Percentiles rank a stretch among this genome's conserved stretches.
Conservation (phyloP, 2,329 filamentous ascomycete species). For the Trichoderma asperellum region DNA sequence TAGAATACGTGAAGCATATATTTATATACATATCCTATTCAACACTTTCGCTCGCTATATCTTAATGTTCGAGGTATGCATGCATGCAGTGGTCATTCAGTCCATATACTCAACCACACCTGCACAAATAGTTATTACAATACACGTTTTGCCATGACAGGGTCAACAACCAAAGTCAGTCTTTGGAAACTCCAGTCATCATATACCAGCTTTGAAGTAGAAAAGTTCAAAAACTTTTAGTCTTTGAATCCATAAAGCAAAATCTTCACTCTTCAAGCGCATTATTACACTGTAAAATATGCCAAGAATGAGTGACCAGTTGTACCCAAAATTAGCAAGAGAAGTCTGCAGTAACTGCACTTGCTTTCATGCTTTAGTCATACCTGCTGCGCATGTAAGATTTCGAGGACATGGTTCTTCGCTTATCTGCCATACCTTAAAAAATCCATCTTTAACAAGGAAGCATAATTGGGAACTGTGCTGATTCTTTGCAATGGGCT, state of each 20-base stretch:
- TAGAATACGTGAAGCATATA: neutral
- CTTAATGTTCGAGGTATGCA: no score
- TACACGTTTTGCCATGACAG: neutral
- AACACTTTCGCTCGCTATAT: neutral
- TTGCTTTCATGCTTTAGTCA: neutral
- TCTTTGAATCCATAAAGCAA: neutral
- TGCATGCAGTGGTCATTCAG: neutral
- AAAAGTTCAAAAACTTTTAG: neutral
- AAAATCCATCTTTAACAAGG: neutral
- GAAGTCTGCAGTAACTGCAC: neutral
- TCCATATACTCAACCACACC: neutral
- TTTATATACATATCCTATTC: neutral
- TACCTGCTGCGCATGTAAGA: neutral
- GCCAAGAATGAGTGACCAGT: neutral
- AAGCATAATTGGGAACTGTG: neutral
- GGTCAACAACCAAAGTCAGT: neutral
- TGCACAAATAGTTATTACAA: neutral
- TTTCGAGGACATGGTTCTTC: neutral
- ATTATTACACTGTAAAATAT: neutral
- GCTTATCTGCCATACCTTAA: no score
- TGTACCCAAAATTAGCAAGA: no score
- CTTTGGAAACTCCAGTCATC: no score
- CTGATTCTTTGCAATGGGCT: neutral
- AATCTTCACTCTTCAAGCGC: accelerated
- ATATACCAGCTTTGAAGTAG: neutral